phyloP scores from a whole-genome alignment of 2,329 filamentous ascomycete species.

The Ceratocystis colombiana region DNA sequence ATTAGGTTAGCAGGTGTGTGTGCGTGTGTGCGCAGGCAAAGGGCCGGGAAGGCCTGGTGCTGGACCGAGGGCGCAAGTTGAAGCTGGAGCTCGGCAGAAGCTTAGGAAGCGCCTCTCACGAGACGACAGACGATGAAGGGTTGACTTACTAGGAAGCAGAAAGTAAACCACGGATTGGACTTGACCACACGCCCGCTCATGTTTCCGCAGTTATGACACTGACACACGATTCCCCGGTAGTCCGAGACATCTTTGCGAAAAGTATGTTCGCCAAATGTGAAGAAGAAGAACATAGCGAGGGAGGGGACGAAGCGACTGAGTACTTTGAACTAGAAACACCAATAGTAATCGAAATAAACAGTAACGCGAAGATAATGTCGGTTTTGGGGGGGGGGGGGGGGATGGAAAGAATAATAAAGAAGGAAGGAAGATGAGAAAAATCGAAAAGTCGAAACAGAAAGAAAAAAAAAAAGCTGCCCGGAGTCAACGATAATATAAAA shows the following conservation, averaged over 20 bases:
- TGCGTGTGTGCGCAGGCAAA: conserved; percentile 52
- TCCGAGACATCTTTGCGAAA: conserved; percentile 51
- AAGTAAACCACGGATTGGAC: conserved; percentile 63
- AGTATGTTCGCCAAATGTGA: conserved; percentile 52
- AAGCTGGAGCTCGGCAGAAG: neutral
- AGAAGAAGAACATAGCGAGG: conserved; percentile 49
- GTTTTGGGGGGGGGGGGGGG: neutral
- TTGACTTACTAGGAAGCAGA: conserved; percentile 58
- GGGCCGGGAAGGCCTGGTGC: conserved; percentile 38
- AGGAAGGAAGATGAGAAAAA: neutral
- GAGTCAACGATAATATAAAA: conserved; percentile 7
- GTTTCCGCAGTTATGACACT: conserved; percentile 59
- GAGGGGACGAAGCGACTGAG: neutral
- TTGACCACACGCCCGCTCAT: conserved; percentile 51
- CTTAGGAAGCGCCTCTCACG: conserved; percentile 1
- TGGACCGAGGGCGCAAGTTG: conserved; percentile 26
- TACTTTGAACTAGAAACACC: neutral
- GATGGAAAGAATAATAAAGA: neutral
- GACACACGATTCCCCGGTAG: conserved; percentile 52
- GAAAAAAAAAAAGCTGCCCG: neutral
- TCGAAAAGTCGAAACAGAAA: neutral
- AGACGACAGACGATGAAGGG: neutral
- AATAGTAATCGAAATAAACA: neutral
- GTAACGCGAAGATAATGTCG: neutral
- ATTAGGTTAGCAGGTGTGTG: conserved; percentile 26